phyloP scores from a whole-genome alignment of 106 monocot species.

The Platanthera zijinensis region DNA sequence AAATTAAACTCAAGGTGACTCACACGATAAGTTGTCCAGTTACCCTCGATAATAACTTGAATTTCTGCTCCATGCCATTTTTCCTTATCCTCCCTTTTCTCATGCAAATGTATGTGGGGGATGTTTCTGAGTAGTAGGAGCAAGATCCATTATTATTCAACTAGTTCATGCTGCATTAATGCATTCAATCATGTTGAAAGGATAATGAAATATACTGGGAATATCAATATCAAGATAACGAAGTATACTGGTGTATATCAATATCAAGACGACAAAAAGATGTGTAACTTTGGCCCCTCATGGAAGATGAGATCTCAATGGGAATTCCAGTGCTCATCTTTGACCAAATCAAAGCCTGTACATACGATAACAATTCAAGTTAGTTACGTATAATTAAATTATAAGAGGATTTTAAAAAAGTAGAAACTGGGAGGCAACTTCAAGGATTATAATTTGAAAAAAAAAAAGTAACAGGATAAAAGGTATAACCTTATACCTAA shows the following conservation, averaged over 20 bases:
- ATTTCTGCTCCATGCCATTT: slow-evolving; percentile 98
- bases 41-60: slow-evolving; percentile 95
- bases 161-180: not conserved
- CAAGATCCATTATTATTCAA: not conserved
- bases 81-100: slow-evolving; percentile 77
- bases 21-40: slow-evolving; percentile 97
- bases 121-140: slow-evolving; percentile 54
- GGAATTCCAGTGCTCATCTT: slow-evolving; percentile 99
- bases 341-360: slow-evolving; percentile 93
- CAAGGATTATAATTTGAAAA: not conserved
- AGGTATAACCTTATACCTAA: not conserved
- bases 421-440: not conserved
- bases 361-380: slow-evolving; percentile 8
- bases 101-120: slow-evolving; percentile 94
- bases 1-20: slow-evolving; percentile 21
- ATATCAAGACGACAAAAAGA: slow-evolving; percentile 92
- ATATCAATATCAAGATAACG: slow-evolving; percentile 96
- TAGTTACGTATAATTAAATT: not conserved
- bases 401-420: not conserved
- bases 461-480: not conserved
- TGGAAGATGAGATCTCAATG: slow-evolving; percentile 80
- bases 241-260: slow-evolving; percentile 83
- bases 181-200: not conserved
- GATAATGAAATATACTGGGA: slow-evolving; percentile 40
- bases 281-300: slow-evolving; percentile 71